Evolutionary conservation across 257 asterid species (phyloP).

Genomic region (Solanum lycopersicoides): DNA sequence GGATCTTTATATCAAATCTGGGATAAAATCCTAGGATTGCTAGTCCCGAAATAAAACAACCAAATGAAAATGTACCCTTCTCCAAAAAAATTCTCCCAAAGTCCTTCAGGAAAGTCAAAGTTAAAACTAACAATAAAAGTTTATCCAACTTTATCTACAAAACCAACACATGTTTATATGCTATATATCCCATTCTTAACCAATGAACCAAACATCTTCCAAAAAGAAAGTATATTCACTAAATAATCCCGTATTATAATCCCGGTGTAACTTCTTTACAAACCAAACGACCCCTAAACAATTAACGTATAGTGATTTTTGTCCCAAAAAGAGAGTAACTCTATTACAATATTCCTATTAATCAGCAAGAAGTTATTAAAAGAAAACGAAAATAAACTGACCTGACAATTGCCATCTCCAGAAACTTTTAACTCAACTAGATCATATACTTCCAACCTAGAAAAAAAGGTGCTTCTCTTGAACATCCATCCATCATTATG

Average conservation of each 20-base stretch:
- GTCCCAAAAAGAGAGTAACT: neutral
- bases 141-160: neutral
- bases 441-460: slow-evolving; percentile 66
- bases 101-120: neutral
- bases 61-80: neutral
- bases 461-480: neutral
- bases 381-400: slow-evolving; percentile 15
- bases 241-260: neutral
- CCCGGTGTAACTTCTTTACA: neutral
- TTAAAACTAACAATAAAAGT: neutral
- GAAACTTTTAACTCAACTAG: slow-evolving; percentile 65
- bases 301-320: neutral
- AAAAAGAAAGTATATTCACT: neutral
- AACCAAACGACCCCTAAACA: neutral
- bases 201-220: neutral
- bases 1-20: neutral
- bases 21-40: neutral
- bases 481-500: neutral
- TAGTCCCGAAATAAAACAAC: neutral
- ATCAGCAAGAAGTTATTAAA: neutral
- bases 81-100: neutral
- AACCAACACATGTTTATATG: neutral
- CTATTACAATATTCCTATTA: neutral
- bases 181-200: neutral
- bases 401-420: slow-evolving; percentile 98